phyloP scores from a whole-genome alignment of 1,139 yeast species.

The Nakaseomyces delphensis region DNA sequence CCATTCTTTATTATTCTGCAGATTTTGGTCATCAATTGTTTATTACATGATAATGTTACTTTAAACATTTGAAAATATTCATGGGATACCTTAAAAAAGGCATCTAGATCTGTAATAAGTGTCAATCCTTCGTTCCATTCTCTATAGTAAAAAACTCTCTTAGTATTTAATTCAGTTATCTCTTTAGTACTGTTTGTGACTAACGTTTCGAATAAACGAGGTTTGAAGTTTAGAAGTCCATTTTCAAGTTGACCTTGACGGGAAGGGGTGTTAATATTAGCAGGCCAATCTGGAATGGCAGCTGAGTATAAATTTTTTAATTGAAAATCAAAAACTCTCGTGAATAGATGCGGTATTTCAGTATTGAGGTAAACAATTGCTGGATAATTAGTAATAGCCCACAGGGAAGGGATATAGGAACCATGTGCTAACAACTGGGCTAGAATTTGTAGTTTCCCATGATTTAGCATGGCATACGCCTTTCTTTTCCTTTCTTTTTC shows the following conservation, averaged over 20 bases:
- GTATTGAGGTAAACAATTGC: slow-evolving; percentile 49
- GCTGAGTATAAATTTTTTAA: slow-evolving; percentile 43
- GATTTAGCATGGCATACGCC: slow-evolving; percentile 8
- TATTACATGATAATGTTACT: slow-evolving; percentile 41
- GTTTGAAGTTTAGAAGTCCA: slow-evolving; percentile 18
- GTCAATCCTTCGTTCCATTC: slow-evolving; percentile 44
- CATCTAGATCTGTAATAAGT: slow-evolving; percentile 34
- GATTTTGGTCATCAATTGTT: slow-evolving; percentile 46
- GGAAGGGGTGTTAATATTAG: slow-evolving; percentile 6
- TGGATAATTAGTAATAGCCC: slow-evolving; percentile 55
- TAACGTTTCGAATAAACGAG: slow-evolving; percentile 23
- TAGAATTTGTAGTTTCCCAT: slow-evolving; percentile 36
- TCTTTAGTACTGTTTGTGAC: slow-evolving; percentile 34
- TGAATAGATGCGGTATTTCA: slow-evolving; percentile 42
- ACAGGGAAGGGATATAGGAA: slow-evolving; percentile 54
- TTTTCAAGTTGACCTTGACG: slow-evolving; percentile 15
- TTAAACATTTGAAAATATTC: slow-evolving; percentile 50
- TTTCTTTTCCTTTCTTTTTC: slow-evolving; percentile 8
- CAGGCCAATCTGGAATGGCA: slow-evolving; percentile 7
- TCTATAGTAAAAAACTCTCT: slow-evolving; percentile 42
- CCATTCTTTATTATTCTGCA: slow-evolving; percentile 49
- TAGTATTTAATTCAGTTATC: slow-evolving; percentile 28
- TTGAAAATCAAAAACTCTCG: slow-evolving; percentile 42
- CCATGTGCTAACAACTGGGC: slow-evolving; percentile 54
- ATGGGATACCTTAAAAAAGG: slow-evolving; percentile 40